A percentile compares a stretch with the other conserved stretches of the same genome.
Conservation (phyloP, 225 moss, liverwort and hornwort species). For the Thuidium tamariscinum region DNA sequence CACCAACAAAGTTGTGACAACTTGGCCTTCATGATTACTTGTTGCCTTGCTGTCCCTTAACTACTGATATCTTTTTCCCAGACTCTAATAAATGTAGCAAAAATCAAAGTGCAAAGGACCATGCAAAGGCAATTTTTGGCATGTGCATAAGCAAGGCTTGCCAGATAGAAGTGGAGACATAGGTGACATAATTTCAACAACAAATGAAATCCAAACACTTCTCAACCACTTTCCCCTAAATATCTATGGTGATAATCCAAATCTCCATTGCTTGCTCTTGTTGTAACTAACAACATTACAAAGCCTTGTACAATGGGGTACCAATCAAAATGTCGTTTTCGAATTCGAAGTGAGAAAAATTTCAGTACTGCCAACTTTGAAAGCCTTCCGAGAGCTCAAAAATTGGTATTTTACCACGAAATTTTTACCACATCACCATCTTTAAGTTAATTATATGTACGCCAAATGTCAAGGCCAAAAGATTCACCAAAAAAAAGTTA, state of each 20-base stretch:
- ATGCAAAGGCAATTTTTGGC: background rate
- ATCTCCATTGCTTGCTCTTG: background rate
- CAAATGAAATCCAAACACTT: too few relatives aligned
- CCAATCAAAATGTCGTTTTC: too few relatives aligned
- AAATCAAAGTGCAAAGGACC: rapidly evolving
- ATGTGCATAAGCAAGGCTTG: rapidly evolving
- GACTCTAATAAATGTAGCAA: background rate
- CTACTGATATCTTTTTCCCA: background rate
- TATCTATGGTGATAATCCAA: rapidly evolving
- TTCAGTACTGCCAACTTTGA: too few relatives aligned
- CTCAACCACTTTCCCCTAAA: rapidly evolving
- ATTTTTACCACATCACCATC: too few relatives aligned
- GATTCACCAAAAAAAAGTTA: too few relatives aligned
- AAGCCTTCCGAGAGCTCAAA: too few relatives aligned
- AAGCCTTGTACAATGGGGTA: too few relatives aligned
- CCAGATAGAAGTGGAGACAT: background rate
- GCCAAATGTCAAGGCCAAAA: too few relatives aligned
- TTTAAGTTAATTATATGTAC: too few relatives aligned
- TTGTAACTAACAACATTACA: background rate
- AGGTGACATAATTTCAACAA: rapidly evolving
- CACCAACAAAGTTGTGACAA: background rate
- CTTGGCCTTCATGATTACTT: background rate
- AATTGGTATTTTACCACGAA: too few relatives aligned
- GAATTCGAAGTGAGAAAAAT: too few relatives aligned
- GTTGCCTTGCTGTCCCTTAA: rapidly evolving